These are phyloP conservation scores for Lentinula raphanica DNA, from an alignment of 768 basidiomycete species.

Conservation along the genomic window DNA sequence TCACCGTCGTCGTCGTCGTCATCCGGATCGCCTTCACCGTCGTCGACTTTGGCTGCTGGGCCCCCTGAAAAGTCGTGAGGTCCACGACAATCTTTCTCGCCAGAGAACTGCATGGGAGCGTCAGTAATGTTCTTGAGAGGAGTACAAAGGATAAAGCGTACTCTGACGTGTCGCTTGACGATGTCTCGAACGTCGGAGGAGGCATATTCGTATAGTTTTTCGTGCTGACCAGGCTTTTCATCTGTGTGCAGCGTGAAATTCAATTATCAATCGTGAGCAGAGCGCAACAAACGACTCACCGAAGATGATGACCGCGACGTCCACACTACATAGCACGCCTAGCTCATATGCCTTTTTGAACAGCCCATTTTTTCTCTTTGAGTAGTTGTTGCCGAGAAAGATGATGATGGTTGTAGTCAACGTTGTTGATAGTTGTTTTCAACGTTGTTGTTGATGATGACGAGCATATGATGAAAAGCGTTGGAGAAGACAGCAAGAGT, in stretches of 20 bases:
- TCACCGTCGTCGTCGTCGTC: conserved; percentile 7
- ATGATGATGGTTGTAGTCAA: background rate
- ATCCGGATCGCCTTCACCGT: conserved; percentile 8
- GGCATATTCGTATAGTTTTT: conserved; percentile 7
- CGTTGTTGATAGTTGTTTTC: background rate
- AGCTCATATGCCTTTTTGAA: conserved; percentile 80
- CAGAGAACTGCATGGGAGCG: background rate
- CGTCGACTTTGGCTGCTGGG: background rate
- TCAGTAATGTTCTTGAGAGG: background rate
- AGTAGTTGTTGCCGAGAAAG: background rate
- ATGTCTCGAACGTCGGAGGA: conserved; percentile 8
- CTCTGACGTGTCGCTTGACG: conserved; percentile 5
- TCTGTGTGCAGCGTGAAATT: background rate
- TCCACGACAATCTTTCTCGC: conserved; percentile 6
- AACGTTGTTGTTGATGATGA: conserved; percentile 2
- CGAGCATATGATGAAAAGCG: background rate
- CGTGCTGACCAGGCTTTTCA: conserved; percentile 6
- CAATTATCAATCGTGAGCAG: background rate
- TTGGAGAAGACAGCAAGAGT: background rate
- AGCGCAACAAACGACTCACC: conserved; percentile 32
- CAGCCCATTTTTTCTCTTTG: conserved; percentile 66
- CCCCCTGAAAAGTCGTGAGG: conserved; percentile 4
- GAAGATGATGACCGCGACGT: conserved; percentile 71
- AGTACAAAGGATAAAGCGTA: background rate
- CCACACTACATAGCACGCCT: conserved; percentile 72